These are phyloP conservation scores for Amphicarpaea edgeworthii DNA, from an alignment of 306 rosid species.

Conservation along the genomic window DNA sequence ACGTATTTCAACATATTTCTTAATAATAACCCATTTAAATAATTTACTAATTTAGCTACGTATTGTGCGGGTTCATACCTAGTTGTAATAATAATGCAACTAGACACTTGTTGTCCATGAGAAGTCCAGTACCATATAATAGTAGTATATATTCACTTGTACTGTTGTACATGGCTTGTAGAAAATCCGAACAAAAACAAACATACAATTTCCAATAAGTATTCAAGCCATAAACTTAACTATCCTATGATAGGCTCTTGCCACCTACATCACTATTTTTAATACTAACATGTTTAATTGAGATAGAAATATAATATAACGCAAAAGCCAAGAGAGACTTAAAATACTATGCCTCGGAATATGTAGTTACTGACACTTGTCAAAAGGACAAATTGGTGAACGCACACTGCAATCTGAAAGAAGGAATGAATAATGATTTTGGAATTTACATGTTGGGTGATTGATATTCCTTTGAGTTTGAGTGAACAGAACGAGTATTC, in stretches of 20 bases:
- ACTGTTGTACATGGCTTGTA: slow-evolving; percentile 4
- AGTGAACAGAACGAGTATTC: slow-evolving; percentile 58
- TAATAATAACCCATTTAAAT: no score
- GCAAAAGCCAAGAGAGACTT: slow-evolving; percentile 8
- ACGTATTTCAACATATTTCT: no score
- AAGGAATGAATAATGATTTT: slow-evolving; percentile 18
- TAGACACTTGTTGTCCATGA: neutral
- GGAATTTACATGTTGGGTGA: slow-evolving; percentile 52
- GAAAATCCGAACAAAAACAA: slow-evolving; percentile 25
- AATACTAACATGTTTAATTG: slow-evolving; percentile 32
- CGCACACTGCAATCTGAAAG: slow-evolving; percentile 28
- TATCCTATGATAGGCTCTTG: slow-evolving; percentile 17
- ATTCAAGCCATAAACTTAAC: slow-evolving; percentile 38
- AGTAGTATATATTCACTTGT: slow-evolving; percentile 15
- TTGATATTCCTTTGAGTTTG: slow-evolving; percentile 55
- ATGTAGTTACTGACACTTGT: slow-evolving; percentile 3
- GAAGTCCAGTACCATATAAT: neutral
- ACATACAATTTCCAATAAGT: neutral
- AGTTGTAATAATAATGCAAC: no score
- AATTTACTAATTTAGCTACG: no score
- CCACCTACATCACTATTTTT: slow-evolving; percentile 28
- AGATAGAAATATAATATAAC: slow-evolving; percentile 37
- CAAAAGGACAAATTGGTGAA: slow-evolving; percentile 12
- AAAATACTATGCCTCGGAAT: slow-evolving; percentile 1
- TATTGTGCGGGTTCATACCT: no score